Percentiles rank a stretch among this genome's conserved stretches.
Conservation (phyloP, 2,329 filamentous ascomycete genomes). For the Dryadomyces quercus-mongolicae region DNA sequence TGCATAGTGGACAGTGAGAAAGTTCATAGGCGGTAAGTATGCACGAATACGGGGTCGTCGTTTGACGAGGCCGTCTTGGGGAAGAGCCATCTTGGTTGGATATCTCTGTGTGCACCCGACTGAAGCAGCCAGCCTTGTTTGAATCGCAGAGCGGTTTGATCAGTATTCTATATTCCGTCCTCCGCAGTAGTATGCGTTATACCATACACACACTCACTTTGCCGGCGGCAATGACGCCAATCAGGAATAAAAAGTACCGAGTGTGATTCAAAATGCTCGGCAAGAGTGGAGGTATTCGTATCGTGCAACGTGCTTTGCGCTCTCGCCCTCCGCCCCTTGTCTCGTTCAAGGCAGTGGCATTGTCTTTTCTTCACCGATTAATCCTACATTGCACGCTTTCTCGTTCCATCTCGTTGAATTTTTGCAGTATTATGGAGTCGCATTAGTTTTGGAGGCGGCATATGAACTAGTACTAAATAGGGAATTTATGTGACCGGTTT, state of each 20-base stretch:
- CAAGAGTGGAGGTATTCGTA: background rate
- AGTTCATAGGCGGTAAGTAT: slow-evolving; percentile 36
- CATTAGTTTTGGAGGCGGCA: background rate
- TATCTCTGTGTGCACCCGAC: too few species aligned
- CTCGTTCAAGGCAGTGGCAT: background rate
- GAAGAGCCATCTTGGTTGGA: too few species aligned
- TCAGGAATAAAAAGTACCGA: background rate
- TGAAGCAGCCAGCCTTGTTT: too few species aligned
- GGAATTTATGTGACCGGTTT: background rate
- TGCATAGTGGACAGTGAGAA: slow-evolving; percentile 52
- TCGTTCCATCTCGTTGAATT: background rate
- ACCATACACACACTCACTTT: background rate
- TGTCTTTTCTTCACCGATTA: background rate
- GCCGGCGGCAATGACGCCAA: background rate
- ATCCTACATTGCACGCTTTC: background rate
- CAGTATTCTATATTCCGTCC: too few species aligned
- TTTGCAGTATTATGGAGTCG: background rate
- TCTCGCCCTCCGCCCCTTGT: background rate
- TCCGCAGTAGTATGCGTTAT: too few species aligned
- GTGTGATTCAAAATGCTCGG: too few species aligned
- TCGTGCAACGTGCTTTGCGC: too few species aligned
- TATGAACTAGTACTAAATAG: background rate
- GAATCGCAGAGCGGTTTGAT: too few species aligned
- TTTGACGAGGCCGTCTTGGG: background rate
- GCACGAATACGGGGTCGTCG: background rate